These are phyloP conservation scores for Alternaria sp. DNA, from an alignment of 2,329 filamentous ascomycete species.

Conservation along the genomic window DNA sequence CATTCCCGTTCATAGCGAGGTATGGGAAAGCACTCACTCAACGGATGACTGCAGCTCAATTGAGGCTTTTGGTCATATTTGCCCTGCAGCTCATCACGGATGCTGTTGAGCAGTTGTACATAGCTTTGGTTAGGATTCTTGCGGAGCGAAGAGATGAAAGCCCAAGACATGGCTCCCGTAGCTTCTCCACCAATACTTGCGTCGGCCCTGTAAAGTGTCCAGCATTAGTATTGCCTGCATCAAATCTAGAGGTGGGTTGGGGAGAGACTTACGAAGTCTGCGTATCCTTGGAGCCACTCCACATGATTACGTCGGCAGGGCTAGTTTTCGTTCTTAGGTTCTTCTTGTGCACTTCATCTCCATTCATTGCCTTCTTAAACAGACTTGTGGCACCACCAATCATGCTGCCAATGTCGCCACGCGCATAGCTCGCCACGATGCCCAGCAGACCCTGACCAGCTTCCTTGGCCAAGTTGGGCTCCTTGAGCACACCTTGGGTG, in stretches of 20 bases:
- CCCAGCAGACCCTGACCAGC: slow-evolving; percentile 76
- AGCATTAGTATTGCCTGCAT: neutral
- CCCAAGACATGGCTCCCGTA: slow-evolving; percentile 98
- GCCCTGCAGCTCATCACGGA: slow-evolving; percentile 84
- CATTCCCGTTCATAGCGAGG: neutral
- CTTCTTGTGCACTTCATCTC: slow-evolving; percentile 80
- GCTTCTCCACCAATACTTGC: slow-evolving; percentile 87
- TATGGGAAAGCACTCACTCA: slow-evolving; percentile 71
- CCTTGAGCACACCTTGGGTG: slow-evolving; percentile 81
- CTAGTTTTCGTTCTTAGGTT: slow-evolving; percentile 90
- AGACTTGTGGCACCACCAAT: slow-evolving; percentile 81
- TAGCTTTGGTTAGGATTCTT: slow-evolving; percentile 97
- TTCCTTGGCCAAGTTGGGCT: slow-evolving; percentile 83
- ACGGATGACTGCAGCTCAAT: slow-evolving; percentile 92
- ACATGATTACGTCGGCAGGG: slow-evolving; percentile 96
- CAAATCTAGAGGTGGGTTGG: neutral
- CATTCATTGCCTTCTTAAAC: slow-evolving; percentile 85
- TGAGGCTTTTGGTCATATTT: slow-evolving; percentile 97
- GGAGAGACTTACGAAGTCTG: slow-evolving; percentile 80
- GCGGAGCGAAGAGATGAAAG: slow-evolving; percentile 89
- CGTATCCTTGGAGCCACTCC: slow-evolving; percentile 94
- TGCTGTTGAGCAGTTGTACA: slow-evolving; percentile 92
- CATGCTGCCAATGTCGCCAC: slow-evolving; percentile 84
- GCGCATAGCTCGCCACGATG: slow-evolving; percentile 79
- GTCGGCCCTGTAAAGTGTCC: slow-evolving; percentile 72